Evolutionary conservation across 2,329 filamentous ascomycete genomes (phyloP).

Genomic region (Chaetomiaceae sp.): DNA sequence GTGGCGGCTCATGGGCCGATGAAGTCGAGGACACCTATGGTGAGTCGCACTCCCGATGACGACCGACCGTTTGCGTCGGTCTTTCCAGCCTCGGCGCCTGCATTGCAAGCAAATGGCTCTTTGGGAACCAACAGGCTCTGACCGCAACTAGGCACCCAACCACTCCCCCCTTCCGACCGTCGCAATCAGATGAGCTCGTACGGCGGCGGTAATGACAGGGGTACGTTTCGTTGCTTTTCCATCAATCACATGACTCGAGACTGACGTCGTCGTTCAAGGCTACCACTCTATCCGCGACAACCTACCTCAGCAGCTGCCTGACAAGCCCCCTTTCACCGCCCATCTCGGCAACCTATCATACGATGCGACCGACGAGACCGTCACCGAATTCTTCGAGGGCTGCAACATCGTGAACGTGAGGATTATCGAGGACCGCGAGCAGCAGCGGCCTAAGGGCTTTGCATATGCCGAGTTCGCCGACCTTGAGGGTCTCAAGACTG

Average conservation of each 20-base stretch:
- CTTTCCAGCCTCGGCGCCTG: slow-evolving; percentile 35
- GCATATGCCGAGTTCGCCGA: slow-evolving; percentile 93
- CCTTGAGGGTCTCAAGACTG: slow-evolving; percentile 86
- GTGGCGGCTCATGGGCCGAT: slow-evolving; percentile 84
- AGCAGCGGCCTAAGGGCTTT: slow-evolving; percentile 93
- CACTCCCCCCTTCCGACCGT: slow-evolving; percentile 49
- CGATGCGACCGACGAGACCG: slow-evolving; percentile 78
- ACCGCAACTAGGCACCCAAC: slow-evolving; percentile 48
- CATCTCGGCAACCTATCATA: slow-evolving; percentile 97
- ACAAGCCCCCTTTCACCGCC: slow-evolving; percentile 89
- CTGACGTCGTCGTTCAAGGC: slow-evolving; percentile 36
- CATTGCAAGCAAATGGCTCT: slow-evolving; percentile 8
- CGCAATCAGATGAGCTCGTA: slow-evolving; percentile 33
- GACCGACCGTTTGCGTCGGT: not conserved
- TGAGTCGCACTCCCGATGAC: slow-evolving; percentile 43
- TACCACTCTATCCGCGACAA: slow-evolving; percentile 64
- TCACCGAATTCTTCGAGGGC: slow-evolving; percentile 78
- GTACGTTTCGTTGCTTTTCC: slow-evolving; percentile 30
- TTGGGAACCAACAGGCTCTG: slow-evolving; percentile 2
- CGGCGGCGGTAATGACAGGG: slow-evolving; percentile 35
- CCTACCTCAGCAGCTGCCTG: slow-evolving; percentile 69
- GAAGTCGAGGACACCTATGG: slow-evolving; percentile 90
- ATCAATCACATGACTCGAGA: not conserved
- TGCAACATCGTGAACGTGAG: slow-evolving; percentile 88
- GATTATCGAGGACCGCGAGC: slow-evolving; percentile 93